Evolutionary conservation across 2,329 filamentous ascomycete species (phyloP).

Genomic region (Fusarium nodosum): DNA sequence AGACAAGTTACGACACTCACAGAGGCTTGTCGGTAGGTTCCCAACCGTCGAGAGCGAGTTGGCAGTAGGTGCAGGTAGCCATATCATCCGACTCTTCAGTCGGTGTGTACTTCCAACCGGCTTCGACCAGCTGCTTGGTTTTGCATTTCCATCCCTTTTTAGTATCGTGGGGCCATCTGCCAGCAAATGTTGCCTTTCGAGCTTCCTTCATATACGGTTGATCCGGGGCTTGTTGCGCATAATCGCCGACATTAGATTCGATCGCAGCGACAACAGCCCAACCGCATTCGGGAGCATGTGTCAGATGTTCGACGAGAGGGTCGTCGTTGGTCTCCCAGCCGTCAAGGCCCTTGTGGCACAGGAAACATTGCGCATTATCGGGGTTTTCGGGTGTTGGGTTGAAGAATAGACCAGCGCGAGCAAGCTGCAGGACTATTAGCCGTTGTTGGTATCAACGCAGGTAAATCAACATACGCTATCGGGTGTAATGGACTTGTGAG

Average conservation of each 20-base stretch:
- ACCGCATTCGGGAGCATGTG: conserved; percentile 84
- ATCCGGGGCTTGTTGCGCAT: conserved; percentile 79
- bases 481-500: conserved; percentile 67
- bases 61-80: conserved; percentile 92
- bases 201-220: conserved; percentile 79
- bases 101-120: conserved; percentile 95
- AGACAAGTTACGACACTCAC: conserved; percentile 62
- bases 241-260: conserved; percentile 72
- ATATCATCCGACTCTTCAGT: conserved; percentile 87
- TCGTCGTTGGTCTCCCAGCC: conserved; percentile 93
- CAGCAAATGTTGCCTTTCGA: conserved; percentile 85
- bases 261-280: conserved; percentile 83
- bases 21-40: conserved; percentile 91
- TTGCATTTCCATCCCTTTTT: conserved; percentile 94
- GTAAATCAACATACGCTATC: conserved; percentile 49
- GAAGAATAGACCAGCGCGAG: conserved; percentile 92
- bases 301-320: conserved; percentile 86
- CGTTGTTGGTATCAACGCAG: conserved; percentile 14
- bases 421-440: conserved; percentile 72
- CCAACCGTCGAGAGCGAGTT: conserved; percentile 92
- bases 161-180: conserved; percentile 87
- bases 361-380: conserved; percentile 92
- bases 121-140: conserved; percentile 89
- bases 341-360: conserved; percentile 85
- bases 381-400: conserved; percentile 79